A percentile compares a stretch with the other conserved stretches of the same genome.
Evolutionary conservation across 192 early-diverging fungal species (phyloP).

Genomic region (Irineochytrium annulatum): DNA sequence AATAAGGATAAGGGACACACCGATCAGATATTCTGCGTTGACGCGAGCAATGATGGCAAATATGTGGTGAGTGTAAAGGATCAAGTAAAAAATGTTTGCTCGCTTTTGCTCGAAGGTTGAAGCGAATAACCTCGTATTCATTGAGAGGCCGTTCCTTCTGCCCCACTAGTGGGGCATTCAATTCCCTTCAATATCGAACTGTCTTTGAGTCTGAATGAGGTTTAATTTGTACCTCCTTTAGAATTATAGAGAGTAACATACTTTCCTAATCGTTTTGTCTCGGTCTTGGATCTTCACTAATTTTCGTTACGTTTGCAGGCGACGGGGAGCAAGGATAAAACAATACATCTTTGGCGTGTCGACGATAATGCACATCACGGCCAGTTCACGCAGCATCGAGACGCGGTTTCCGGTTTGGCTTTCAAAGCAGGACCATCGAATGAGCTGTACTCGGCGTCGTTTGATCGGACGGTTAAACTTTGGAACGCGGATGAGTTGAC

Average conservation of each 20-base stretch:
- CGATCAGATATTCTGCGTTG: constrained; percentile 45
- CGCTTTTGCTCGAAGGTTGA: constrained; percentile 22
- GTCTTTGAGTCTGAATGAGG: constrained; percentile 51
- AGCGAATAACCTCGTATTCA: constrained; percentile 27
- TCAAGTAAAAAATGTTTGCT: constrained; percentile 15
- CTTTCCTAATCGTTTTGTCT: constrained; percentile 7
- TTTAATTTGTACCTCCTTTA: constrained; percentile 24
- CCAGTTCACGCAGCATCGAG: constrained; percentile 87
- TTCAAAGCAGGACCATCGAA: constrained; percentile 69
- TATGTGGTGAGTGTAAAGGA: constrained; percentile 46
- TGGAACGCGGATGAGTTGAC: constrained; percentile 91
- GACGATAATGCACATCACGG: constrained; percentile 66
- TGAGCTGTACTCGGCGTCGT: constrained; percentile 84
- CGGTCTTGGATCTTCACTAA: neutral
- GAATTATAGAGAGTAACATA: constrained; percentile 51
- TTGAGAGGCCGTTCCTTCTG: constrained; percentile 43
- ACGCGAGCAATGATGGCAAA: constrained; percentile 44
- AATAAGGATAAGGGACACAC: constrained; percentile 41
- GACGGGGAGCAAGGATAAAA: constrained; percentile 84
- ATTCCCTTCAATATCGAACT: constrained; percentile 24
- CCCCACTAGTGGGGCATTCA: neutral
- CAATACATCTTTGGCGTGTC: constrained; percentile 89
- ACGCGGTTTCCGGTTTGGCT: constrained; percentile 76
- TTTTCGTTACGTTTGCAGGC: constrained; percentile 45
- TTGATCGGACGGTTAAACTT: constrained; percentile 91